These are phyloP conservation scores for Phtheirospermum japonicum DNA, from an alignment of 257 asterid genomes.

Conservation along the genomic window DNA sequence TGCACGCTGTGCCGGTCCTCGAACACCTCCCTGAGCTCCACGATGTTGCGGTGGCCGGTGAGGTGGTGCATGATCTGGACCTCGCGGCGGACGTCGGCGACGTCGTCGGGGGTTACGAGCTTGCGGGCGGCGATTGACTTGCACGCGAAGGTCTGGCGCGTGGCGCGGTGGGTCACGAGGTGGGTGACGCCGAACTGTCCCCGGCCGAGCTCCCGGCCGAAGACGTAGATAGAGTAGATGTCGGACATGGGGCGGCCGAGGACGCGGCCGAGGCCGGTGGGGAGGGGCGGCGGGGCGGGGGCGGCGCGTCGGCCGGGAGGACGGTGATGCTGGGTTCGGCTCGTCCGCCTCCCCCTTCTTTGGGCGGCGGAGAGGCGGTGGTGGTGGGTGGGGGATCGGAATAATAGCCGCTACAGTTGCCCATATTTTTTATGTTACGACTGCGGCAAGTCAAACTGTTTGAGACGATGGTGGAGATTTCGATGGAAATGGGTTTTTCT, in stretches of 20 bases:
- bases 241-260: conserved; percentile 81
- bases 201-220: conserved; percentile 85
- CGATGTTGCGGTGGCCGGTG: conserved; percentile 77
- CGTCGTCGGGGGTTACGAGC: conserved; percentile 60
- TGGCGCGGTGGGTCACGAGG: conserved; percentile 58
- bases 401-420: conserved; percentile 52
- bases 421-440: conserved; percentile 46
- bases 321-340: conserved; percentile 37
- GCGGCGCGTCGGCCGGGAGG: conserved; percentile 52
- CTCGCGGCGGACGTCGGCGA: conserved; percentile 81
- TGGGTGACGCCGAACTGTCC: conserved; percentile 92
- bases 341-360: conserved; percentile 2
- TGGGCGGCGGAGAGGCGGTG: conserved; percentile 27
- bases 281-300: conserved; percentile 65
- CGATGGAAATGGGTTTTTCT: not conserved
- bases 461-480: not conserved
- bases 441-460: conserved; percentile 36
- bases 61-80: conserved; percentile 96
- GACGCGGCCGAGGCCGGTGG: conserved; percentile 62
- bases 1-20: conserved; percentile 78
- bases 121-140: conserved; percentile 87
- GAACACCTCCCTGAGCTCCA: conserved; percentile 73
- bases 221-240: conserved; percentile 53
- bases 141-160: conserved; percentile 64
- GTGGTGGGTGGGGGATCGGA: conserved; percentile 25